Evolutionary conservation across 2,329 filamentous ascomycete genomes (phyloP).

Genomic region (Aspergillus sojae): DNA sequence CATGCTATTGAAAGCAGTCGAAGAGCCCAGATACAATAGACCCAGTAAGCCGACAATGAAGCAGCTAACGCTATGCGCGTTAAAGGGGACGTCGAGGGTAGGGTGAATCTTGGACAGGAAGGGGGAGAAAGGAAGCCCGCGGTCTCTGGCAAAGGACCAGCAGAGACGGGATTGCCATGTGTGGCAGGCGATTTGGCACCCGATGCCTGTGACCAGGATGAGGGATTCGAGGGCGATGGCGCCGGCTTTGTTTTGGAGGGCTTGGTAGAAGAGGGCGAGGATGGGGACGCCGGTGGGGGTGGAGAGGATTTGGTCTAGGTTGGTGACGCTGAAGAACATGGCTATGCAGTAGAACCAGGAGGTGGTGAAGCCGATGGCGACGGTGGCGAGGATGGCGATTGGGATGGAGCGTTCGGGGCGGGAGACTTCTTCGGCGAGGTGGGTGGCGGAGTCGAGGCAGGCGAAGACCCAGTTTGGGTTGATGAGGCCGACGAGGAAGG

Average conservation of each 20-base stretch:
- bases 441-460: constrained; percentile 54
- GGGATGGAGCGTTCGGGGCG: constrained; percentile 52
- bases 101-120: constrained; percentile 46
- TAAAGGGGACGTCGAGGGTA: constrained; percentile 48
- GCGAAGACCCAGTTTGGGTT: constrained; percentile 56
- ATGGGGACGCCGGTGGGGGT: constrained; percentile 51
- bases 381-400: constrained; percentile 53
- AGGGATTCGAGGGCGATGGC: constrained; percentile 50
- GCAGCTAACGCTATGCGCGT: constrained; percentile 48
- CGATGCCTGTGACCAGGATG: constrained; percentile 51
- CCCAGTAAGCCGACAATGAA: constrained; percentile 51
- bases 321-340: constrained; percentile 55
- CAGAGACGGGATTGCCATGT: constrained; percentile 54
- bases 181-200: constrained; percentile 50
- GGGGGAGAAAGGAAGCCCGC: constrained; percentile 49
- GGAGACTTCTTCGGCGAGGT: constrained; percentile 55
- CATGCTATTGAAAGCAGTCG: constrained; percentile 47
- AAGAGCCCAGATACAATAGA: constrained; percentile 50
- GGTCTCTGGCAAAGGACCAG: constrained; percentile 58
- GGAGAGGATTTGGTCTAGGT: constrained; percentile 45
- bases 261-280: constrained; percentile 51
- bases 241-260: constrained; percentile 43
- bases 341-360: constrained; percentile 52
- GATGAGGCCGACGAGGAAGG: constrained; percentile 56
- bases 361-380: constrained; percentile 54